Base-by-base conservation (phyloP, 495 filamentous ascomycete genomes). In the Beverwykella pulmonaria region DNA sequence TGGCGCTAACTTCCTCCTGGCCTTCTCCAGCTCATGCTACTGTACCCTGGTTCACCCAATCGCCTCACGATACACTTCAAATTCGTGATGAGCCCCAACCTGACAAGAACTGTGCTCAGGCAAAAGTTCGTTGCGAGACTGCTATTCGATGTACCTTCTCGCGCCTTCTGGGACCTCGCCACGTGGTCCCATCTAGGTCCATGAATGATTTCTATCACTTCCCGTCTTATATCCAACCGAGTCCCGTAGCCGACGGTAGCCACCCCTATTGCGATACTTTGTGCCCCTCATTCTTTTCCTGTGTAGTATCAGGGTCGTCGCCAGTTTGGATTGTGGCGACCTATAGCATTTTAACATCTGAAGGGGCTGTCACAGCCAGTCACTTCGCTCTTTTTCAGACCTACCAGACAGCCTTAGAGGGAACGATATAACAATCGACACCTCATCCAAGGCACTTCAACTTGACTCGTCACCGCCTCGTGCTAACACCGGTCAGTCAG, bases 141-240 rank as follows among this genome's bases (percentile, higher is more conserved):
- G 53, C 36, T 22, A 65, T 65, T 65, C 44, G 62, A 50, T 47
- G 39, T 12, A 8, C 15, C 47, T n/a, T 53, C 2, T 9, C 1
- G 17, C 36, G 32, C 59, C 34, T 20, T 53, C n/a, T 19, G 15
- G 56, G 48, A 48, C 47, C 48, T 12, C 32, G 32, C 32, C 56
- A 67, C 64, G 58, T 67, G 64, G 64, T 46, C 52, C 64, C 58
- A 67, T 39, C 49, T 49, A 48, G 29, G 14, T 6, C 14, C 48
- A 34, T 15, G 15, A 23, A n/a, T n/a, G n/a, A n/a, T n/a, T 32
- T 19, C 29, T 29, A 19, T n/a, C 32, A 50, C 59, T 26, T 53
- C 48, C 22, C 48, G 4, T 53, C 48, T 26, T 32, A 26, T 30
- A 15, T 20, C 48, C 59, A 53, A 46, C 59, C 59, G 30, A 53